Evolutionary conservation across 805 yeast genomes (phyloP), one percentile per base, ranked within the genome.

Genomic region (Starmerella etchellsii): DNA sequence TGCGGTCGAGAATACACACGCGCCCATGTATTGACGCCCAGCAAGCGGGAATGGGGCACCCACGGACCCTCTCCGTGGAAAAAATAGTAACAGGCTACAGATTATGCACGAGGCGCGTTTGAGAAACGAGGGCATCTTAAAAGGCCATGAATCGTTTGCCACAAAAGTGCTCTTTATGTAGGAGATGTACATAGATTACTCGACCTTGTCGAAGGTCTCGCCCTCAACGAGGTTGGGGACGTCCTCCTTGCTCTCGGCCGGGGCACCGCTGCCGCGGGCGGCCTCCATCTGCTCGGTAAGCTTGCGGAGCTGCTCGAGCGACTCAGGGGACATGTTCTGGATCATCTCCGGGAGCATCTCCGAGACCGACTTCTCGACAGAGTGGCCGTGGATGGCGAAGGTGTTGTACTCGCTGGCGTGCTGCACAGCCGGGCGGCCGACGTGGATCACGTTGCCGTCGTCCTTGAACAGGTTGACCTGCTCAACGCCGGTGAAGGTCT

Each of bases 391-490:
- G 73, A 91, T 79, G 56, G 93, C 93, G 64, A 79, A 82, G 52
- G 94, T 81, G 77, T 88, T 87, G 73, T 79, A 71, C 58, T 78
- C 79, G 57, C 82, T 77, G 57, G 95, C 84, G 55, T 82, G 82
- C 71, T 88, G 96, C 51, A 87, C 91, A 68, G 91, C 93, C 54
- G 91, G 95, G 66, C 91, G 80, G 73, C 81, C 77, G 75, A 91
- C 84, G 71, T 88, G 95, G 66, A 88, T 70, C 51, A 91, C 95
- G 62, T 78, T 80, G 62, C 96, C 96, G 65, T 88, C 95, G 51
- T 84, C 95, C 67, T 73, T 81, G 81, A 91, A 87, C 73, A 88
- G 82, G 76, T 87, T 88, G 60, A 95, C 97, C 72, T 88, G 96
- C 64, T 84, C 94, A 58, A 88, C 78, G 59, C 81, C 84, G 54